Base-by-base conservation (phyloP, 1,284 basidiomycete species). In the Grifola frondosa region DNA sequence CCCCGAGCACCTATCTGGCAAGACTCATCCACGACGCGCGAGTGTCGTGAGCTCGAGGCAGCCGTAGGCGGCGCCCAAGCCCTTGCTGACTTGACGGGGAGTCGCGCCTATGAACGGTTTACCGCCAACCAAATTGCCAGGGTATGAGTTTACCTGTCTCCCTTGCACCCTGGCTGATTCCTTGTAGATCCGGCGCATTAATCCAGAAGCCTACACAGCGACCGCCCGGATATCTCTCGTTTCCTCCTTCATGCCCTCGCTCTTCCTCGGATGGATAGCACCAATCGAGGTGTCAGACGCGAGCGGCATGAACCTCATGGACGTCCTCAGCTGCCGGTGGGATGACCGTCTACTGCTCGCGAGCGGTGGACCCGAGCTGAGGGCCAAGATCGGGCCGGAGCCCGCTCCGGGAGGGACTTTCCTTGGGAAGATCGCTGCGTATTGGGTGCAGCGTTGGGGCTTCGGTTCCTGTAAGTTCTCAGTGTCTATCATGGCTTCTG, bases 301-400 rank as follows among this genome's bases (percentile, higher is more conserved):
- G 2, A 92, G 89, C 58, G 92, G 92, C 0, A 95, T 93, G 91
- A 95, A 94, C 62, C 68, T 95, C 32, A 87, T 88, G 82, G 70
- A 88, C 51, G 75, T 85, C 22, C 61, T 80, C 29, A 75, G 79
- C 11, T 78, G 81, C 65, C 80, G 80, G 60, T 91, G 85, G 88
- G 74, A 84, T 51, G 71, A 81, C 49, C 53, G 66, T 34, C 64
- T 88, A 34, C 70, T 88, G 20, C 69, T 80, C 13, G 72, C 75
- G 2, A 83, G 79, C 50, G 84, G 81, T 24, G 85, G 83, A 0
- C 66, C 77, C 7, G 79, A 80, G 44, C 69, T 95, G 24, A 78
- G 78, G 19, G 52, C 65, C 4, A 95, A 94, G 68, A 67, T 96
- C 10, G 90, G 90, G 0, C 82, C 88, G 7, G 88, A 92, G 61